A percentile compares a stretch with the other conserved stretches of the same genome.
Conservation (phyloP, 1,284 basidiomycete species). For the Athelia psychrophila region DNA sequence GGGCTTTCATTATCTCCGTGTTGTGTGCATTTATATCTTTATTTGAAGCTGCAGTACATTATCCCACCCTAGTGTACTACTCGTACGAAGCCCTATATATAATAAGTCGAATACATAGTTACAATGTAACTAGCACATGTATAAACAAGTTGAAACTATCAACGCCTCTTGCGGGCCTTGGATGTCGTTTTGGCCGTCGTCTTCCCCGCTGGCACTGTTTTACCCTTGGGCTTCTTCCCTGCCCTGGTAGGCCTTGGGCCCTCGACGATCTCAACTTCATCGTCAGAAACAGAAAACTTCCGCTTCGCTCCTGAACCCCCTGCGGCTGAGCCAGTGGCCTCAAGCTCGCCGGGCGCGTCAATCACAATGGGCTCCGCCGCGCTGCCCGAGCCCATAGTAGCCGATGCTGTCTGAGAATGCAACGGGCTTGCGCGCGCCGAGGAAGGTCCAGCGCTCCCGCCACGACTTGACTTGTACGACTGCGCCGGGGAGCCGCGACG, state of each 20-base stretch:
- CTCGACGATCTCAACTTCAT: constrained; percentile 56
- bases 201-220: constrained; percentile 19
- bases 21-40: no score
- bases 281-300: constrained; percentile 38
- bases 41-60: no score
- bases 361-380: constrained; percentile 34
- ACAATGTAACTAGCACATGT: no score
- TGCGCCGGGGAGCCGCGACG: constrained; percentile 42
- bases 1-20: no score
- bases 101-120: no score
- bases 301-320: constrained; percentile 36
- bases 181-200: constrained; percentile 30
- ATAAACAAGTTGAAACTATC: no score
- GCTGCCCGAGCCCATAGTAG: constrained; percentile 33
- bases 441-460: constrained; percentile 33
- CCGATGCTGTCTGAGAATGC: constrained; percentile 29
- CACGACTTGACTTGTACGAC: constrained; percentile 42
- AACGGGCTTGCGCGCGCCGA: constrained; percentile 37
- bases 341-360: constrained; percentile 5
- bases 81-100: no score
- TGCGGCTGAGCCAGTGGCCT: constrained; percentile 18
- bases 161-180: constrained; percentile 26
- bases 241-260: constrained; percentile 27
- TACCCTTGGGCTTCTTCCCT: constrained; percentile 36
- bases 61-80: no score